Percentiles rank a stretch among this genome's conserved stretches.
phyloP scores from a whole-genome alignment of 768 basidiomycete species.

The Lactifluus subvellereus region DNA sequence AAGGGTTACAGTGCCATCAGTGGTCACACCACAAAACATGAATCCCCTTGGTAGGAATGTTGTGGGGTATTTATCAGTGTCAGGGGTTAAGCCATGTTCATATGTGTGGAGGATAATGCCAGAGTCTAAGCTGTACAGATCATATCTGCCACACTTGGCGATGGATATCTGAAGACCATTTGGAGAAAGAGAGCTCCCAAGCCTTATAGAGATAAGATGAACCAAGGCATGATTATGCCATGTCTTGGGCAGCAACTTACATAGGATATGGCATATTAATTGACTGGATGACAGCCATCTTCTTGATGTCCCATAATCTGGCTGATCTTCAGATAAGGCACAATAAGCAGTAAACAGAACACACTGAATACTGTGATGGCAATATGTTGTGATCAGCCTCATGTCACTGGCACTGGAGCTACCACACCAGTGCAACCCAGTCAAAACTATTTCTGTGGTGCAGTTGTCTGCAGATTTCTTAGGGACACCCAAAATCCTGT shows the following conservation, averaged over 20 bases:
- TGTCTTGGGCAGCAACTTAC: too few species aligned
- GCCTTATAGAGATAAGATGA: too few species aligned
- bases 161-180: too few species aligned
- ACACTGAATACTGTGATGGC: not conserved
- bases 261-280: too few species aligned
- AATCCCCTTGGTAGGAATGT: not conserved
- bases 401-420: not conserved
- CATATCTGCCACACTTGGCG: too few species aligned
- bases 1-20: not conserved
- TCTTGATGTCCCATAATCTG: not conserved
- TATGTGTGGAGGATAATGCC: not conserved
- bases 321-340: not conserved
- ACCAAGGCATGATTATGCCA: too few species aligned
- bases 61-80: too few species aligned
- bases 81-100: not conserved
- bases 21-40: not conserved
- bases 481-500: not conserved
- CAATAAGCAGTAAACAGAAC: not conserved
- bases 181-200: too few species aligned
- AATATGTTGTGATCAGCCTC: not conserved
- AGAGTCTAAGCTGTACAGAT: not conserved
- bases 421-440: not conserved
- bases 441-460: not conserved
- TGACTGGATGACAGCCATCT: too few species aligned
- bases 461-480: constrained; percentile 3